Evolutionary conservation across 2,329 filamentous ascomycete species (phyloP).

Genomic region (Pseudogymnoascus pannorum): DNA sequence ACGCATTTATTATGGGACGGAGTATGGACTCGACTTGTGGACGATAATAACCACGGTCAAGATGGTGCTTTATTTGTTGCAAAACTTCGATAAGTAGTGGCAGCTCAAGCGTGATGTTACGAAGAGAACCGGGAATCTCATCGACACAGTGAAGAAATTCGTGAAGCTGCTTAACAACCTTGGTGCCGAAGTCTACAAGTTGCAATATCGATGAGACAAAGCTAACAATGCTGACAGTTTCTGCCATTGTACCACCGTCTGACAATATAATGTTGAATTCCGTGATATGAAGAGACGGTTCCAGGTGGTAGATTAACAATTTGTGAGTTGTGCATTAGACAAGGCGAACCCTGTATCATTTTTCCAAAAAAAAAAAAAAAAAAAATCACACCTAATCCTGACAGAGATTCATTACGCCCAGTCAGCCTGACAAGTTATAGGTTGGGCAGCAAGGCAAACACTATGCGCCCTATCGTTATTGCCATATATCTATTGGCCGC

Average conservation of each 20-base stretch:
- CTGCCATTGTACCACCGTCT: constrained; percentile 13
- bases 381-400: no score
- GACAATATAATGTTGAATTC: no score
- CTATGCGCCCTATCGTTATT: no score
- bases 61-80: constrained; percentile 9
- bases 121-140: constrained; percentile 16
- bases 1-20: constrained; percentile 12
- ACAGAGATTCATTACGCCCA: no score
- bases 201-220: constrained; percentile 15
- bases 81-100: constrained; percentile 15
- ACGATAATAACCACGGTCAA: constrained; percentile 1
- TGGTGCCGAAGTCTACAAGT: constrained; percentile 15
- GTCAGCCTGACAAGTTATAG: no score
- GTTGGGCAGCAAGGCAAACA: no score
- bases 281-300: no score
- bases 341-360: no score
- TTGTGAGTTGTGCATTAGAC: no score
- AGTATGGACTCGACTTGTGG: background rate
- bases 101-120: constrained; percentile 15
- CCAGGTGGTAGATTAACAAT: no score
- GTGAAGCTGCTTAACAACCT: constrained; percentile 16
- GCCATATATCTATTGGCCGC: no score
- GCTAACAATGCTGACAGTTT: constrained; percentile 16
- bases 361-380: no score
- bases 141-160: constrained; percentile 14